A percentile compares a stretch with the other conserved stretches of the same genome.
These are phyloP conservation scores for Sugiyamaella floridensis DNA, from an alignment of 805 yeast genomes.

Conservation along the genomic window DNA sequence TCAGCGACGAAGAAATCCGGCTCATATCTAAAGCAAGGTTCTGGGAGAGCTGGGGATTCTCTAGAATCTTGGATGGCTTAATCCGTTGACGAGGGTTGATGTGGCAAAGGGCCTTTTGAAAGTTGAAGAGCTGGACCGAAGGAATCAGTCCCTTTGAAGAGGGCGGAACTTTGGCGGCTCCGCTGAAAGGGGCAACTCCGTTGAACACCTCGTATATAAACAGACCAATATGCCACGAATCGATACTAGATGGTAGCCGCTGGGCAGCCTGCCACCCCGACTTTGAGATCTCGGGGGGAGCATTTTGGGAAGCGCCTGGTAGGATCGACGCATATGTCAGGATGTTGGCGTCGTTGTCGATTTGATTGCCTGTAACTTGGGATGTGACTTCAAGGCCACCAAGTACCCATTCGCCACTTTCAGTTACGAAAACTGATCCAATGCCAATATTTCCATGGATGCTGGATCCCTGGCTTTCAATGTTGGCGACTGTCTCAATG, in stretches of 20 bases:
- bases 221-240: constrained; percentile 58
- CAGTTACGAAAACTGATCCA: constrained; percentile 57
- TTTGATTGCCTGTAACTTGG: constrained; percentile 38
- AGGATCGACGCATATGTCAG: constrained; percentile 33
- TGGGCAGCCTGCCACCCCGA: constrained; percentile 39
- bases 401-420: constrained; percentile 73
- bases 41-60: constrained; percentile 16
- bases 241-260: constrained; percentile 35
- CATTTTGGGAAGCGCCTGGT: constrained; percentile 29
- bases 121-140: constrained; percentile 9
- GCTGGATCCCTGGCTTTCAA: constrained; percentile 49
- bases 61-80: constrained; percentile 11
- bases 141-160: constrained; percentile 11
- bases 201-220: constrained; percentile 45
- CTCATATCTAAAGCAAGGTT: constrained; percentile 42
- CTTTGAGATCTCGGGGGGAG: constrained; percentile 49
- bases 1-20: constrained; percentile 44
- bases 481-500: constrained; percentile 33
- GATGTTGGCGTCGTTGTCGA: constrained; percentile 21
- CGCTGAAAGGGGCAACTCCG: constrained; percentile 11
- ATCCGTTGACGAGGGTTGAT: constrained; percentile 14
- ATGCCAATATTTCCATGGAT: constrained; percentile 57
- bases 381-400: constrained; percentile 73
- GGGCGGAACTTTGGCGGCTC: constrained; percentile 1
- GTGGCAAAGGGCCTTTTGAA: constrained; percentile 10